These are phyloP conservation scores for Fragaria nilgerrensis DNA, from an alignment of 306 rosid genomes.

Conservation along the genomic window DNA sequence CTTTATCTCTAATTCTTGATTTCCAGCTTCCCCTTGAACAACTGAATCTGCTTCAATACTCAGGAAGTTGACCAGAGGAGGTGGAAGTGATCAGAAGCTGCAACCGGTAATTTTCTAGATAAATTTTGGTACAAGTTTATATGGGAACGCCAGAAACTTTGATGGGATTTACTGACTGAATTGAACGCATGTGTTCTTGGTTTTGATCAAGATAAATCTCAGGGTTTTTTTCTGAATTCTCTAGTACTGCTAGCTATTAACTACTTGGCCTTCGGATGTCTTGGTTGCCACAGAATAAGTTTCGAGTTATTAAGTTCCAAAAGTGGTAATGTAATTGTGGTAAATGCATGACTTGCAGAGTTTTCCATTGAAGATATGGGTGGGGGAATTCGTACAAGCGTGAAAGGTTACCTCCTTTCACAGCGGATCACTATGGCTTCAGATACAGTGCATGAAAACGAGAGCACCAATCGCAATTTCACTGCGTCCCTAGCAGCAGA, in stretches of 20 bases:
- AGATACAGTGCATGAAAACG: neutral
- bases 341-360: neutral
- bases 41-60: too few species aligned
- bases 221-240: neutral
- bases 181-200: too few species aligned
- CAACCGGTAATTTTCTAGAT: neutral
- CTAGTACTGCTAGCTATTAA: too few species aligned
- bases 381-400: slow-evolving; percentile 2
- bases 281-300: too few species aligned
- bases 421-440: neutral
- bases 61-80: neutral
- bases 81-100: neutral
- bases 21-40: too few species aligned
- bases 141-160: neutral
- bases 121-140: neutral
- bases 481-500: neutral
- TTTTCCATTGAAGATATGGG: neutral
- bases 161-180: neutral
- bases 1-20: too few species aligned
- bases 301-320: too few species aligned
- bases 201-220: too few species aligned
- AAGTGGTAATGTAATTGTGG: neutral
- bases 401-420: neutral
- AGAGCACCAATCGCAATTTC: neutral
- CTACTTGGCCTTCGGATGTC: too few species aligned